These are phyloP conservation scores for Colletotrichum tropicicola DNA, from an alignment of 2,329 filamentous ascomycete species.

Conservation along the genomic window DNA sequence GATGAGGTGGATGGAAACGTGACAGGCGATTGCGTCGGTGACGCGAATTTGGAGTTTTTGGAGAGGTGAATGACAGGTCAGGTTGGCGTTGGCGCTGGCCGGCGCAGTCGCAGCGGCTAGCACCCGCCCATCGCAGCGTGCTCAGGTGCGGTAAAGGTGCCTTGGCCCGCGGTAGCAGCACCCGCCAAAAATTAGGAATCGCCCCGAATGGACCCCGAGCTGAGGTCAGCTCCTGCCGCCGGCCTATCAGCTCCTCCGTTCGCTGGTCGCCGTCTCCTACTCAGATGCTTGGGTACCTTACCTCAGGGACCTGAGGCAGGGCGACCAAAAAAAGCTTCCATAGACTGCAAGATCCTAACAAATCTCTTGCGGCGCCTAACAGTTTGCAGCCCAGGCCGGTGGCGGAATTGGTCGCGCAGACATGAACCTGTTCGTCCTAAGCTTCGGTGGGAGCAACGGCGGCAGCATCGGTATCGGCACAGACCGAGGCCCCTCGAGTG, in stretches of 20 bases:
- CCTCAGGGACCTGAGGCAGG: too few relatives aligned
- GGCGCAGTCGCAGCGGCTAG: constrained; percentile 3
- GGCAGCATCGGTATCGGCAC: too few relatives aligned
- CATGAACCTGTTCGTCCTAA: too few relatives aligned
- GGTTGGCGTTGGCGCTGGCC: background rate
- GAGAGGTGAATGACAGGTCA: constrained; percentile 25
- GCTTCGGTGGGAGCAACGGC: too few relatives aligned
- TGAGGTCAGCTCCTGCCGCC: constrained; percentile 21
- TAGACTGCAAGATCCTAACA: too few relatives aligned
- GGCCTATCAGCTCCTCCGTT: constrained; percentile 20
- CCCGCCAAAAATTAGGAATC: constrained; percentile 25
- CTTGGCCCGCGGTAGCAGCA: background rate
- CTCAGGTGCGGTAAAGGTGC: background rate
- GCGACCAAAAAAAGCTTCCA: too few relatives aligned
- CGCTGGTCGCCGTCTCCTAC: background rate
- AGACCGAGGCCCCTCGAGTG: too few relatives aligned
- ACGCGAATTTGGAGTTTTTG: constrained; percentile 30
- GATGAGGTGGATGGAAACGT: constrained; percentile 11
- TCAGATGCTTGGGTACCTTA: too few relatives aligned
- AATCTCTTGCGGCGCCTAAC: too few relatives aligned
- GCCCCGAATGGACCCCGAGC: constrained; percentile 1
- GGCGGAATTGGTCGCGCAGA: too few relatives aligned
- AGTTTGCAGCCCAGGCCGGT: too few relatives aligned
- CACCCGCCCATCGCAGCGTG: constrained; percentile 6
- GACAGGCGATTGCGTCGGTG: constrained; percentile 25